These are phyloP conservation scores for Aspergillus texensis DNA, from an alignment of 2,329 filamentous ascomycete species.

Conservation along the genomic window DNA sequence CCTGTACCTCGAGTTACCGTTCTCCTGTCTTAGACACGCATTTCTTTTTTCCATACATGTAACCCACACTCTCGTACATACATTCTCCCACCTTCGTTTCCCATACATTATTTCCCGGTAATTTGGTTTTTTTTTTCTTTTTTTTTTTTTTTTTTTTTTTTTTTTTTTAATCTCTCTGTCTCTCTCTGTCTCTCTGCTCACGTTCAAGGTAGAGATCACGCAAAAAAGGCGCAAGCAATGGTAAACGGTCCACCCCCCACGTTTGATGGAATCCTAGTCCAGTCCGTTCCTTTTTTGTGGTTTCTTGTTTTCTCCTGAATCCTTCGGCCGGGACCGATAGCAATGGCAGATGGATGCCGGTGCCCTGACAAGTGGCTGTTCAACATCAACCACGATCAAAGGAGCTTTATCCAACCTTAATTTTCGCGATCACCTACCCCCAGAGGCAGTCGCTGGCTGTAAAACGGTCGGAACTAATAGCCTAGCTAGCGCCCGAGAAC, in stretches of 20 bases:
- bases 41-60: too few species aligned
- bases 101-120: too few species aligned
- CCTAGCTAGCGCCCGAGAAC: slow-evolving; percentile 8
- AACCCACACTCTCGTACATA: too few species aligned
- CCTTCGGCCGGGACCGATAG: not conserved
- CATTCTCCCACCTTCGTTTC: too few species aligned
- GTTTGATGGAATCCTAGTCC: not conserved
- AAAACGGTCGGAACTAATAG: slow-evolving; percentile 12
- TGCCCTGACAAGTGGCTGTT: not conserved
- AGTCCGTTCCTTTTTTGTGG: not conserved
- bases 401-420: slow-evolving; percentile 15
- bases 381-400: not conserved
- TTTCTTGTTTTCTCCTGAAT: not conserved
- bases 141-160: not conserved
- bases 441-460: not conserved
- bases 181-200: not conserved
- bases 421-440: slow-evolving; percentile 5
- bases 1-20: too few species aligned
- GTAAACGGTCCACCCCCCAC: not conserved
- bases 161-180: not conserved
- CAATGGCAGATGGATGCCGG: not conserved
- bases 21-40: too few species aligned
- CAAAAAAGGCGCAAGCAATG: not conserved
- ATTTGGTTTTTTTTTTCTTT: too few species aligned
- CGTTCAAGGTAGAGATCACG: not conserved